Evolutionary conservation across 257 asterid species (phyloP), one percentile per base, ranked within the genome.

Genomic region (Solanum appendiculatum): DNA sequence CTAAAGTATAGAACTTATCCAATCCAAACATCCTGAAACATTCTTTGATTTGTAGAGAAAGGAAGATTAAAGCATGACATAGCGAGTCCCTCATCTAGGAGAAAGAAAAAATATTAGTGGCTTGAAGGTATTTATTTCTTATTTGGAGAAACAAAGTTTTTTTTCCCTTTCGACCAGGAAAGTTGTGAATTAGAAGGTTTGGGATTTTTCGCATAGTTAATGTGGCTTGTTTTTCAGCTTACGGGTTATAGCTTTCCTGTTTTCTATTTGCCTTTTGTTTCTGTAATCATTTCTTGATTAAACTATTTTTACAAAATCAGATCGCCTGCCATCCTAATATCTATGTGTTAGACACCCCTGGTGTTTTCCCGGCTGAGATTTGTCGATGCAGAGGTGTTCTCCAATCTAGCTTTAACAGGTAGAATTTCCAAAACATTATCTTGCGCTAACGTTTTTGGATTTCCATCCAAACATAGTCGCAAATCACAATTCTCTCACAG

Each of bases 381-480:
- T 70, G n/a, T 51, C n/a, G 94, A 91, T 86, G 95, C 93, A 11
- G 92, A 82, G 77, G 86, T 91, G 78, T 96, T 96, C 93, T 90
- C 94, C 86, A 96, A 93, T 89, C 96, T 96, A 86, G 96, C 98
- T 83, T 87, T 96, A 86, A 94, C 96, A 89, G 99, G 98, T 96
- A 89, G 1, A 69, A 42, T 85, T 84, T 48, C 86, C 80, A 54
- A n/a, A 68, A 56, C 80, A 46, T 10, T 51, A 16, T 60, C 75
- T 72, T 14, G n/a, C 25, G 11, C 23, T 63, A 82, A 64, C 86
- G 81, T 25, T 9, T 27, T 85, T 11, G 60, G 31, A 69, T 33
- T 20, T 56, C 11, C 20, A 25, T 60, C 13, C 10, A 29, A 20
- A 82, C 39, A 63, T 63, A 36, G 73, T 46, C 63, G 27, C 29